phyloP scores from a whole-genome alignment of 495 filamentous ascomycete genomes.

The Penicillium pancosmium region DNA sequence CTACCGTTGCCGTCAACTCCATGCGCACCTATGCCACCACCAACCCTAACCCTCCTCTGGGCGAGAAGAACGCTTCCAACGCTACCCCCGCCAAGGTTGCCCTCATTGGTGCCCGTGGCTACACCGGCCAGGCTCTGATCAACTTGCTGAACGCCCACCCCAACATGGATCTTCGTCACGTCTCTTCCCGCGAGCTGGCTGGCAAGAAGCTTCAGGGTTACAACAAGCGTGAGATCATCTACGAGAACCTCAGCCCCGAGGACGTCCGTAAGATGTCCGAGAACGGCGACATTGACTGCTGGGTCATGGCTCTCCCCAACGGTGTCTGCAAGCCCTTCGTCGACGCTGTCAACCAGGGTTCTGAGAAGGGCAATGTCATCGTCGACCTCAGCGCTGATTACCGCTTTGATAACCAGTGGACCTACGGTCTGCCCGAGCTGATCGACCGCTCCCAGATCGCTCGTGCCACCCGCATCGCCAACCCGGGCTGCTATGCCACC shows the following conservation, averaged over 20 bases:
- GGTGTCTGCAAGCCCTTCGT: slow-evolving; percentile 97
- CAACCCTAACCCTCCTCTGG: slow-evolving; percentile 97
- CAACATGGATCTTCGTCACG: slow-evolving; percentile 90
- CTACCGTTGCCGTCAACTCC: slow-evolving; percentile 30
- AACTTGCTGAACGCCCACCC: slow-evolving; percentile 87
- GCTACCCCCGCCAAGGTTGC: slow-evolving; percentile 79
- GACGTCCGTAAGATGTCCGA: slow-evolving; percentile 91
- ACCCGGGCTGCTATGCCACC: slow-evolving; percentile 96
- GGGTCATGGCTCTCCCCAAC: slow-evolving; percentile 98
- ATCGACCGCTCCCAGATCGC: slow-evolving; percentile 76
- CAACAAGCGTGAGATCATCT: slow-evolving; percentile 88
- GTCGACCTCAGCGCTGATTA: slow-evolving; percentile 95
- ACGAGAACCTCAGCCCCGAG: slow-evolving; percentile 88
- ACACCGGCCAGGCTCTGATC: slow-evolving; percentile 93
- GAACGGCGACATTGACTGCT: slow-evolving; percentile 92
- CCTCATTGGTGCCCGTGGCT: slow-evolving; percentile 93
- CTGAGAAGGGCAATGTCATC: slow-evolving; percentile 75
- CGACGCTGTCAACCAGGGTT: slow-evolving; percentile 80
- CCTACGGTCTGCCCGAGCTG: slow-evolving; percentile 93
- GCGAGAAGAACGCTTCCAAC: slow-evolving; percentile 87
- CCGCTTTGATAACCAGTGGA: slow-evolving; percentile 88
- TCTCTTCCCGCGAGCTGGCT: slow-evolving; percentile 91
- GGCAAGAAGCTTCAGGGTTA: slow-evolving; percentile 92
- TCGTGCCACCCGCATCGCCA: slow-evolving; percentile 83
- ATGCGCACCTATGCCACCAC: slow-evolving; percentile 66